Conservation (phyloP, 805 yeast genomes). For the Komagataella pastoris region DNA sequence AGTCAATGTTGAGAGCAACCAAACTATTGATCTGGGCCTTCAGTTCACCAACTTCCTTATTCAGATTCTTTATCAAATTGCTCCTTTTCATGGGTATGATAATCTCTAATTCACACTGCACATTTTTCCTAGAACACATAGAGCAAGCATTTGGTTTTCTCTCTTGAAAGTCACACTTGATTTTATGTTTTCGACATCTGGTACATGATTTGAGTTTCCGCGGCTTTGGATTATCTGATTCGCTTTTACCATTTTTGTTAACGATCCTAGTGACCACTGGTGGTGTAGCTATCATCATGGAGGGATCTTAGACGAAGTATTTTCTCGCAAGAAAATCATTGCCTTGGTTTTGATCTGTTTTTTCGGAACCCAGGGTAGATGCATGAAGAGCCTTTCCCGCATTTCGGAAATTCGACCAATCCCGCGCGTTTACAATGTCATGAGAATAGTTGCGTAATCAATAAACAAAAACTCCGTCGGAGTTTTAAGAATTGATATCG, state of each 20-base stretch:
- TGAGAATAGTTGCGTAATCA: background rate
- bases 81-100: conserved; percentile 39
- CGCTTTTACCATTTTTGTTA: background rate
- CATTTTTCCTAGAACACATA: conserved; percentile 36
- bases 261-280: background rate
- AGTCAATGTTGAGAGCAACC: background rate
- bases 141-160: conserved; percentile 45
- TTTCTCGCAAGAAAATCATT: background rate
- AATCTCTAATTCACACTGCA: conserved; percentile 40
- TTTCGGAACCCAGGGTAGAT: background rate
- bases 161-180: conserved; percentile 43
- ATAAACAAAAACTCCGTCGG: background rate
- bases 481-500: background rate
- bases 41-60: conserved; percentile 17
- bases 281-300: background rate
- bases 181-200: conserved; percentile 53
- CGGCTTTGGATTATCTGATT: conserved; percentile 19
- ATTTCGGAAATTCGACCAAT: background rate
- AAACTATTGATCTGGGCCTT: conserved; percentile 4
- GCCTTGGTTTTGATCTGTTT: background rate
- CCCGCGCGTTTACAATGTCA: background rate
- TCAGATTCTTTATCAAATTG: conserved; percentile 21
- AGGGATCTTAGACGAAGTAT: background rate
- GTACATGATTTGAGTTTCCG: conserved; percentile 43
- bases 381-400: background rate